Evolutionary conservation across 495 filamentous ascomycete species (phyloP).

Genomic region (Evernia prunastri): DNA sequence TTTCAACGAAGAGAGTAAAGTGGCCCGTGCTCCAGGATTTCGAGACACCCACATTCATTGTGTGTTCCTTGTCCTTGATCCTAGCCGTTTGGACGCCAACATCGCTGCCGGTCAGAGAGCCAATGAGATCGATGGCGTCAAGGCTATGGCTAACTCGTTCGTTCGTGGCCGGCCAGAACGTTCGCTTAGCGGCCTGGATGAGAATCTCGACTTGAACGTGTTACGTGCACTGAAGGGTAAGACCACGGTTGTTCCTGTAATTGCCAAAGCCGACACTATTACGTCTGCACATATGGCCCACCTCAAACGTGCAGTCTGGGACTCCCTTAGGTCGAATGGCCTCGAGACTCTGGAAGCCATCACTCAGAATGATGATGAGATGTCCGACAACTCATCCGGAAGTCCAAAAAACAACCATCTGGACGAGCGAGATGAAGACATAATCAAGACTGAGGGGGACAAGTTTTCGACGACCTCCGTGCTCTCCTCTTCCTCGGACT

Average conservation of each 20-base stretch:
- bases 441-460: constrained; percentile 31
- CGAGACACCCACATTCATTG: constrained; percentile 97
- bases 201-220: constrained; percentile 85
- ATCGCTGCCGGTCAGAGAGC: constrained; percentile 60
- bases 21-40: constrained; percentile 83
- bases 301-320: constrained; percentile 85
- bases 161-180: constrained; percentile 28
- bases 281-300: constrained; percentile 89
- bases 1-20: constrained; percentile 95
- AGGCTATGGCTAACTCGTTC: constrained; percentile 40
- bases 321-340: constrained; percentile 74
- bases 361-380: constrained; percentile 57
- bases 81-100: constrained; percentile 75
- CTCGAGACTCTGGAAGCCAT: constrained; percentile 86
- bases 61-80: constrained; percentile 88
- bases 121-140: constrained; percentile 47
- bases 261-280: constrained; percentile 95
- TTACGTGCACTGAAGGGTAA: constrained; percentile 85
- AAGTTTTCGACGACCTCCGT: constrained; percentile 24
- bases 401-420: constrained; percentile 45
- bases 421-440: constrained; percentile 54
- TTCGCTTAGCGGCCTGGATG: constrained; percentile 63
- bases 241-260: constrained; percentile 91
- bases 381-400: constrained; percentile 27
- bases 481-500: constrained; percentile 28